Conservation (phyloP, 2,329 filamentous ascomycete genomes). For the Diaporthe amygdali region DNA sequence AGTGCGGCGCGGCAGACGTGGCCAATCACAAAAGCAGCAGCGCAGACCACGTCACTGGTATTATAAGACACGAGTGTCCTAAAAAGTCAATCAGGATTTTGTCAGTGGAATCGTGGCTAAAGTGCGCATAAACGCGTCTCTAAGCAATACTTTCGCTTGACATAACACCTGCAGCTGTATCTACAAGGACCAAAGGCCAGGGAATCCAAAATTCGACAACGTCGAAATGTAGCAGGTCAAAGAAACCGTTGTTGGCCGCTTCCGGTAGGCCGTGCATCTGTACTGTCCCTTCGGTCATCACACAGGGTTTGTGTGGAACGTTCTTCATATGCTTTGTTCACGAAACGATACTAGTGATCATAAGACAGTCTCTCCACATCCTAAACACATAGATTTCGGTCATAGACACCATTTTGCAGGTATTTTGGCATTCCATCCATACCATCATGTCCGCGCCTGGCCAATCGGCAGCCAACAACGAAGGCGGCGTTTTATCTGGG, state of each 20-base stretch:
- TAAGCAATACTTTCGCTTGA: neutral
- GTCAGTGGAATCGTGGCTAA: too few relatives aligned
- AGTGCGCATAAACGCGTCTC: neutral
- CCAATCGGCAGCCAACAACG: too few relatives aligned
- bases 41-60: too few relatives aligned
- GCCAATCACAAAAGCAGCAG: neutral
- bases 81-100: too few relatives aligned
- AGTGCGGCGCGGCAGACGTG: neutral
- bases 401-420: neutral
- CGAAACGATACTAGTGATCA: neutral
- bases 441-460: neutral
- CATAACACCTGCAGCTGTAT: neutral
- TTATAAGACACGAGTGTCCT: too few relatives aligned
- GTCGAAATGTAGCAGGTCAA: neutral
- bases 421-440: neutral
- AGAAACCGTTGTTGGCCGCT: neutral
- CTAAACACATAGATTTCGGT: neutral
- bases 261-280: neutral
- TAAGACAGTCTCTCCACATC: neutral
- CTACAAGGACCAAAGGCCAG: neutral
- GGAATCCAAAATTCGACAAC: neutral
- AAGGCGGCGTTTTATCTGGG: too few relatives aligned
- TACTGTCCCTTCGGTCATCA: too few relatives aligned
- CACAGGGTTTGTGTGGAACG: neutral
- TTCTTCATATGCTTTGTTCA: neutral